Base-by-base conservation (phyloP, 441 rosid species). In the Breynia disticha region DNA sequence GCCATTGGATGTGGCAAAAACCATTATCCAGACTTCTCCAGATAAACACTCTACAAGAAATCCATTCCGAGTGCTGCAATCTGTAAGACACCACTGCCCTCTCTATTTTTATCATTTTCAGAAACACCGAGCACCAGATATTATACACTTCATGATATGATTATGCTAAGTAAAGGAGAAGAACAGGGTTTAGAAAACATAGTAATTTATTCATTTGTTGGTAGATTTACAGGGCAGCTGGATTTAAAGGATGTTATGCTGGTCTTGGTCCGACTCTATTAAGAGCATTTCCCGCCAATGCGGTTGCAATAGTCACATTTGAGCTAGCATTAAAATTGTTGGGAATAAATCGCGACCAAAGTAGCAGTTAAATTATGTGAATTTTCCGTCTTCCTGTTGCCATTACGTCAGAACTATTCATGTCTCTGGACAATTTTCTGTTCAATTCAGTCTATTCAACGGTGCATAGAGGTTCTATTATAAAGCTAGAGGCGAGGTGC, bases 271-370 rank as follows among this genome's bases (percentile, higher is more conserved):
- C 88, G 1, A 91, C 97, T 16, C 69, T 88, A 12, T 66, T 66
- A 43, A 78, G 97, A 71, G 94, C 95, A 43, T 88, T 91, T 67
- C 95, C 97, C 51, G 97, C 98, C 53, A 91, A 91, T 67, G 98
- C 97, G 28, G 83, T 86, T 41, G 95, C 97, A 19, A 91, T 91
- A 32, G 95, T 86, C 52, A 74, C 95, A 52, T 88, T 95, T 95
- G 98, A 91, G 69, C 68, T 91, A 10, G 87, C 95, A 52, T 66
- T 81, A 75, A 84, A 93, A 69, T 46, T 82, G 55, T 67, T 86
- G 46, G 91, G 95, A 53, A 79, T 84, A 67, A 72, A 69, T 51
- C 86, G 45, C 55, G 65, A 72, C 64, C 65, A 70, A 66, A 49
- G 55, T 46, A 57, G 19, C 24, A 18, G 11, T 45, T 16, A 3